Conservation (phyloP, 2,329 filamentous ascomycete genomes). For the Rhexocercosporidium sp. region DNA sequence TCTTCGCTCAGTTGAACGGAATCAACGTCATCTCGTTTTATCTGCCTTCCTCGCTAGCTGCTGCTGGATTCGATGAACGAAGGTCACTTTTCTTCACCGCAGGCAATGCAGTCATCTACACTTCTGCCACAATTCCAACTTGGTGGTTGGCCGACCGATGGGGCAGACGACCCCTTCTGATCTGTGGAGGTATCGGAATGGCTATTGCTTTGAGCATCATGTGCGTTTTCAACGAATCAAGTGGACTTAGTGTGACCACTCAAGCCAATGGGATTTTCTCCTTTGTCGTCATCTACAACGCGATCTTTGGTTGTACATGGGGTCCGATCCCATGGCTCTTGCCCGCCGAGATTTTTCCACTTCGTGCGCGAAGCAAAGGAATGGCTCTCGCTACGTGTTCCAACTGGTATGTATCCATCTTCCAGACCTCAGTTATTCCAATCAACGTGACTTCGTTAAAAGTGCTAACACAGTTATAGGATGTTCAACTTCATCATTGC, state of each 20-base stretch:
- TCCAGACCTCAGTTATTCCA: too few species aligned
- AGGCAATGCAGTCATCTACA: slow-evolving; percentile 48
- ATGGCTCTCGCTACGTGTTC: slow-evolving; percentile 47
- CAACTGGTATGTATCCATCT: slow-evolving; percentile 41
- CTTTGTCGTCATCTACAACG: slow-evolving; percentile 48
- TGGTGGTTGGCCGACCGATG: slow-evolving; percentile 49
- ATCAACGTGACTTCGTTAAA: too few species aligned
- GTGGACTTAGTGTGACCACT: slow-evolving; percentile 35
- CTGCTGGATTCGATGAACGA: slow-evolving; percentile 45
- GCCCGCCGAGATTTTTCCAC: slow-evolving; percentile 44
- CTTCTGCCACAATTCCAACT: slow-evolving; percentile 46
- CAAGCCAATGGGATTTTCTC: slow-evolving; percentile 46
- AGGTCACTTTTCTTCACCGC: slow-evolving; percentile 44
- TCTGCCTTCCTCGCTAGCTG: slow-evolving; percentile 44
- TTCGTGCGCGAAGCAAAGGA: slow-evolving; percentile 47
- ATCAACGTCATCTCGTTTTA: slow-evolving; percentile 52
- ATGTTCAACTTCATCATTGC: too few species aligned
- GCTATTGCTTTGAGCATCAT: slow-evolving; percentile 44
- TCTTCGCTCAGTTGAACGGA: slow-evolving; percentile 49
- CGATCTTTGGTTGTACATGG: slow-evolving; percentile 47
- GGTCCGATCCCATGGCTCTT: slow-evolving; percentile 49
- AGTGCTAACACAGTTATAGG: too few species aligned
- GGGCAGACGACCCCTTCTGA: slow-evolving; percentile 47
- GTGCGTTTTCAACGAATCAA: slow-evolving; percentile 46
- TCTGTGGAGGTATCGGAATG: slow-evolving; percentile 42